phyloP scores from a whole-genome alignment of 306 rosid species.

The Inga oerstediana region DNA sequence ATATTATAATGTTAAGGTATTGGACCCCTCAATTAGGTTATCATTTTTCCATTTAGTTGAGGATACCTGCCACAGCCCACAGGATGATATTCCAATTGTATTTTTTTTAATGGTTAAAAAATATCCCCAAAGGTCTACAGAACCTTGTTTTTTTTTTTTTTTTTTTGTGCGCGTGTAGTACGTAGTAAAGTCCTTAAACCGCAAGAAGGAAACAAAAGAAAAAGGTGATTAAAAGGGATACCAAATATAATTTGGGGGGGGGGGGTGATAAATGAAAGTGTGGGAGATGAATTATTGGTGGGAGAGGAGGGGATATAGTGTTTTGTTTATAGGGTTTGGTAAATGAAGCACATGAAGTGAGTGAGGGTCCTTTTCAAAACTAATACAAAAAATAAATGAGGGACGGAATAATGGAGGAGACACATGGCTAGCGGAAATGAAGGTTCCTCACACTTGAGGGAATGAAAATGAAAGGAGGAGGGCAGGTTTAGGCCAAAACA shows the following conservation, averaged over 20 bases:
- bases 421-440: not conserved
- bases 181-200: not conserved
- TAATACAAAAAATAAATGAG: not conserved
- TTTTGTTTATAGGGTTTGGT: not conserved
- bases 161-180: not conserved
- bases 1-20: not conserved
- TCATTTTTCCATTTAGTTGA: not conserved
- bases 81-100: not conserved
- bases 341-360: not conserved
- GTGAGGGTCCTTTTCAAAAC: not conserved
- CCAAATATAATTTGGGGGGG: not conserved
- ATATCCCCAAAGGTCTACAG: not conserved
- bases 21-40: slow-evolving; percentile 40
- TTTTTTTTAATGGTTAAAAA: not conserved
- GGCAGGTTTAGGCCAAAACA: not conserved
- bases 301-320: not conserved
- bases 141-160: not conserved
- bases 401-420: not conserved
- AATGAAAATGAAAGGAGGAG: not conserved
- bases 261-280: not conserved
- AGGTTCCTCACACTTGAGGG: not conserved
- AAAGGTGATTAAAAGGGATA: not conserved
- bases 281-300: not conserved
- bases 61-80: slow-evolving; percentile 8
- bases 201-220: not conserved